Evolutionary conservation across 371 early-diverging fungal genomes (phyloP), one percentile per base, ranked within the genome.

Genomic region (Actinomortierella wolfii): DNA sequence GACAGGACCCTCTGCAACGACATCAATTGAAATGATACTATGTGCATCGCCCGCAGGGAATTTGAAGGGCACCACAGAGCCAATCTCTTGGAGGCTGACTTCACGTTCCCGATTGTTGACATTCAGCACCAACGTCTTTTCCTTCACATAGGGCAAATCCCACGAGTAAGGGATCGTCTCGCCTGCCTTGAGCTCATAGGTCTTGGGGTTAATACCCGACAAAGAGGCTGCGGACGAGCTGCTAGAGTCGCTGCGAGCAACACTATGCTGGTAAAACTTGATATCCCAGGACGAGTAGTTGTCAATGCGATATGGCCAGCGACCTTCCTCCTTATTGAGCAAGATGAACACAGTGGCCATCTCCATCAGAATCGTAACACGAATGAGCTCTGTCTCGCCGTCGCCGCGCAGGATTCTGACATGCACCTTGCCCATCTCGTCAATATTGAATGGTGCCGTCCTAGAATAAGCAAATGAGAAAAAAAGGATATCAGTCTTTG

Each of bases 221-320:
- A 62, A 56, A 0, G 73, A 73, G 0, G 67, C 43, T 13, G 73
- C 40, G 1, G 71, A 71, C 26, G 73, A 26, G 14, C 67, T 29
- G 1, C 59, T n/a, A 17, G 62, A 47, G 7, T 66, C 73, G 34
- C 28, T 52, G 24, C 63, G 62, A 2, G 56, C 20, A 56, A 59
- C 28, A 42, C 58, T 73, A 61, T 85, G 80, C 80, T 98, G 97
- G 78, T 89, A 91, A 47, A 97, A 88, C 0, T 79, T 77, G 44
- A 97, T 85, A 52, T 92, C 91, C 25, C 85, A 86, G 4, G 84
- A 82, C 0, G 95, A 92, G n/a, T 82, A 64, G 79, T 98, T 98
- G 28, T 93, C 92, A 47, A 99, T 84, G 11, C 88, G 78, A 59
- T 89, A 95, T 14, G 98, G 99, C 99, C 99, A 99, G 54, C 86